Base-by-base conservation (phyloP, 176 grass and related monocot genomes). In the Carex littledalei region DNA sequence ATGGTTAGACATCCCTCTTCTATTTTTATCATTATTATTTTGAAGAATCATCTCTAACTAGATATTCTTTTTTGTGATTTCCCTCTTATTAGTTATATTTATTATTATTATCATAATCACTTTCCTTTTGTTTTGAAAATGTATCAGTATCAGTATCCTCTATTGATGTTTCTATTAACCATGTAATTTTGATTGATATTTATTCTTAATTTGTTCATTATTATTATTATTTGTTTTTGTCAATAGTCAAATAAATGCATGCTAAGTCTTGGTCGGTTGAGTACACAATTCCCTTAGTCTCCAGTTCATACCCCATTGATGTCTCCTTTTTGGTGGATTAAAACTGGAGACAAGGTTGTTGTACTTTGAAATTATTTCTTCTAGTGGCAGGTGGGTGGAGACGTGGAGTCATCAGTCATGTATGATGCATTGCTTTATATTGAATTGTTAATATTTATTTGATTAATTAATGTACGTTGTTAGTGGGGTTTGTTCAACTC, bases 1-100 rank as follows among this genome's bases (percentile, higher is more conserved):
- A 67, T 64, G 45, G 41, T 67, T 83, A 67, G 81, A 83, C 81
- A 83, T 83, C 81, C 81, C 81, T 63, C 39, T 63, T 63, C 80
- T 61, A 66, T 82, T 82, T 82, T 43, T 83, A 49, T 50, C 55
- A 78, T 78, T 57, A 57, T 78, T 34, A 78, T 78, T 78, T 55
- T 78, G 50, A 78, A 78, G 52, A 78, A 78, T 78, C 47, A 50
- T 49, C 47, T 50, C 50, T 78, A 78, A 78, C 74, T 78, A 78
- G 74, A 57, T 78, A 78, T 78, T 78, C 74, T 78, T 78, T 68
- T 78, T 78, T 72, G 74, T 78, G 50, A 56, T 56, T 34, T 78
- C 50, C 39, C n/a, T 18, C 45, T 3, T 45, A 45, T 78, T 78
- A 78, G 26, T 57, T 54, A 76, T 76, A 76, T 78, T 78, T 78